phyloP scores from a whole-genome alignment of 192 early-diverging fungal species.

The Podila clonocystis region DNA sequence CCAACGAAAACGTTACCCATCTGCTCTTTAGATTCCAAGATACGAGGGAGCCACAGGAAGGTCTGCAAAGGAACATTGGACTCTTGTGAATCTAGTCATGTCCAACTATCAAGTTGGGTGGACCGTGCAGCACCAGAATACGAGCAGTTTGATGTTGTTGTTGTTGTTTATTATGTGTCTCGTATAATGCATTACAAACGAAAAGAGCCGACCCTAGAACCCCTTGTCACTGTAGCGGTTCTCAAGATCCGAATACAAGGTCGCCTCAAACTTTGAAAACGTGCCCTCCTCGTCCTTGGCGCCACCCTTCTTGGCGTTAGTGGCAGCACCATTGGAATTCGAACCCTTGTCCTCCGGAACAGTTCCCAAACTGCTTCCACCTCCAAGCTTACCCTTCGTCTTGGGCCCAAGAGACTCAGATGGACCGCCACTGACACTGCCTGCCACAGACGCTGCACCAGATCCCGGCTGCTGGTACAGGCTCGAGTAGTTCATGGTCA shows the following conservation, averaged over 20 bases:
- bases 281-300: constrained; percentile 1
- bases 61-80: no score
- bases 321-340: no score
- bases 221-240: constrained; percentile 17
- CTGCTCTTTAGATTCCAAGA: no score
- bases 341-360: no score
- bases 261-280: constrained; percentile 35
- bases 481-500: constrained; percentile 37
- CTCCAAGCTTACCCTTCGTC: neutral
- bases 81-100: no score
- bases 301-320: neutral
- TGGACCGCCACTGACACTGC: neutral
- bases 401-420: neutral
- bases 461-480: constrained; percentile 11
- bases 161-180: neutral
- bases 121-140: no score
- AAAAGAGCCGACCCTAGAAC: neutral
- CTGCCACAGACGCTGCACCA: neutral
- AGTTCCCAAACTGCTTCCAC: no score
- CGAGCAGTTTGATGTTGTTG: no score
- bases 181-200: neutral
- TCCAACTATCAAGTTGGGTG: no score
- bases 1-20: no score
- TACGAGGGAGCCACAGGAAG: no score
- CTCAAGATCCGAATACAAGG: constrained; percentile 43